These are phyloP conservation scores for Zoysia pacifica DNA, from an alignment of 176 grass and related monocot genomes.

Conservation along the genomic window DNA sequence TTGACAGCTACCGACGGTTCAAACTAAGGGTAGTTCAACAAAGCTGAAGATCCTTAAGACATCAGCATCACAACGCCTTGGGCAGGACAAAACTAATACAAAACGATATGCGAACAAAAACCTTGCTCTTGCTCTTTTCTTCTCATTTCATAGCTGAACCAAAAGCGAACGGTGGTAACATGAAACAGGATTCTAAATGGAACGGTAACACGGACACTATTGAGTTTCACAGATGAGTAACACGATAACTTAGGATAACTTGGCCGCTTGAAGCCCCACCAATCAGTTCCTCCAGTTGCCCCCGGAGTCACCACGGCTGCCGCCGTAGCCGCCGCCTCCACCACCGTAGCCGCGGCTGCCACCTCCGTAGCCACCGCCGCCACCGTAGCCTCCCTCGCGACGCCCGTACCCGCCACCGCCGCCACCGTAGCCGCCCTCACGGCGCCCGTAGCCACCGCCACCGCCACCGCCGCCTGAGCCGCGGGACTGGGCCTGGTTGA, in stretches of 20 bases:
- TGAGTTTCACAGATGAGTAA: neutral
- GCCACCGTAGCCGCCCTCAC: slow-evolving; percentile 4
- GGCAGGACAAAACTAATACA: neutral
- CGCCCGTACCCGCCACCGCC: neutral
- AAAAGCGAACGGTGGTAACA: slow-evolving; percentile 27
- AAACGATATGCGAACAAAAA: slow-evolving; percentile 44
- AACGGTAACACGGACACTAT: slow-evolving; percentile 7
- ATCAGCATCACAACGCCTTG: too few species aligned
- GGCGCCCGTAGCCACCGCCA: neutral
- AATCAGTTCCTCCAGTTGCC: slow-evolving; percentile 69
- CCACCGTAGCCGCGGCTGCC: neutral
- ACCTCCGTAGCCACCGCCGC: neutral
- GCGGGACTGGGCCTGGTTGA: slow-evolving; percentile 84
- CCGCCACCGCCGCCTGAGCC: slow-evolving; percentile 8
- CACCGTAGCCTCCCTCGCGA: neutral
- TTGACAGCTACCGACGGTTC: too few species aligned
- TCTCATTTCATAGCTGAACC: neutral
- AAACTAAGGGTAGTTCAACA: too few species aligned
- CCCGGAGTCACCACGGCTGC: slow-evolving; percentile 46
- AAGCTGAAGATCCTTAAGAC: too few species aligned
- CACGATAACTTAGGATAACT: slow-evolving; percentile 49
- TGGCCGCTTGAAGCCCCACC: slow-evolving; percentile 31
- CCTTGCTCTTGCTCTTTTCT: neutral
- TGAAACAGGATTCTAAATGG: slow-evolving; percentile 18
- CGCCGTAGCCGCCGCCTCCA: neutral